Base-by-base conservation (phyloP, 148 eudicot species). In the Oxyria digyna region DNA sequence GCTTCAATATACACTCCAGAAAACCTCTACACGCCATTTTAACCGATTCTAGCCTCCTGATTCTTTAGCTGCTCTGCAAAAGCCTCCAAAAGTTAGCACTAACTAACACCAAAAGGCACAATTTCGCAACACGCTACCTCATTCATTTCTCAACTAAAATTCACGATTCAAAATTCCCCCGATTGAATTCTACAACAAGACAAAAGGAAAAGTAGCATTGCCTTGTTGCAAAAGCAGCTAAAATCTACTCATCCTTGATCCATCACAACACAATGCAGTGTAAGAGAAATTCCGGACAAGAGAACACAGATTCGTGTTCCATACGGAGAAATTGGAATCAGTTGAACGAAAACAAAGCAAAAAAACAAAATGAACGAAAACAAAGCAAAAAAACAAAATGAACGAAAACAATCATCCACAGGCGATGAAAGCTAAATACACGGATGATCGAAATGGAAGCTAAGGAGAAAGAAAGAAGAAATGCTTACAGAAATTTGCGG, bases 21-120 rank as follows among this genome's bases (percentile, higher is more conserved):
- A 77, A 94, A 27, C 98, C 97, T 57, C 79, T 83, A 66, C 98
- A 94, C 67, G 87, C 92, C 98, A 94, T 94, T 43, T 77, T 62
- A 29, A 23, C 24, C 17, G 33, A 55, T 27, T 23, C 62, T 55
- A 18, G 38, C 14, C 35, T 15, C 2, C 7, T 1, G 20, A 29
- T 27, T 14, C 37, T 8, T 31, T 15, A 59, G 14, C 7, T 59
- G 65, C 29, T 20, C 57, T 50, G 10, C 54, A 48, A 48, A n/a
- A 48, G n/a, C 54, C 54, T 48, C 20, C 41, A 50, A 50, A 50
- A n/a, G 6, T 35, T 35, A 35, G 38, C 38, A 35, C 57, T 29
- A 52, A 9, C 62, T 24, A 52, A 23, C 23, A 52, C 14, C 62
- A 52, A 52, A 52, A 52, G 62, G 31, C 62, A 23, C 62, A 52